Conservation (phyloP, 1,139 yeast species). For the Saccharomyces hybrid region DNA sequence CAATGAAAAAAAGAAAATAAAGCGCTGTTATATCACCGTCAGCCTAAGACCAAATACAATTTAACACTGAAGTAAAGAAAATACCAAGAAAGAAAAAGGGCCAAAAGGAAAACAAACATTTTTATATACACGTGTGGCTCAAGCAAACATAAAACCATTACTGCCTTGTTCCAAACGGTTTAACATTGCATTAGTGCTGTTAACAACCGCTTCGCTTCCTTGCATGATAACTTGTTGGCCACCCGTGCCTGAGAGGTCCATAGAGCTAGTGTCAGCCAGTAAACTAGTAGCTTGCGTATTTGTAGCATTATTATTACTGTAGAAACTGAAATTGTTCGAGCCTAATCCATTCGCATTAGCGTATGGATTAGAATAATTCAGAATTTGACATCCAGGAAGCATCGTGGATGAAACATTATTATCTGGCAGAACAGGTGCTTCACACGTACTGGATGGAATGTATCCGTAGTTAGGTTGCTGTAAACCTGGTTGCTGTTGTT, state of each 20-base stretch:
- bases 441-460: neutral
- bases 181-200: conserved; percentile 13
- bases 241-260: conserved; percentile 3
- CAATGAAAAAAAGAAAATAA: neutral
- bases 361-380: conserved; percentile 3
- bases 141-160: conserved; percentile 22
- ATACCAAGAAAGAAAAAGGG: conserved; percentile 1
- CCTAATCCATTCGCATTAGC: neutral
- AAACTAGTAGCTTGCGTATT: neutral
- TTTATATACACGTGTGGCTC: conserved; percentile 2
- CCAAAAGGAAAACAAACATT: neutral
- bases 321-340: conserved; percentile 2
- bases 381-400: conserved; percentile 12
- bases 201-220: conserved; percentile 5
- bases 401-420: conserved; percentile 4
- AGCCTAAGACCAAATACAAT: neutral
- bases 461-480: conserved; percentile 12
- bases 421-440: neutral
- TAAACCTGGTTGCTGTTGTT: conserved; percentile 11
- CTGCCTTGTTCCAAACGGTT: conserved; percentile 25
- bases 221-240: conserved; percentile 5
- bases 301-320: neutral
- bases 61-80: neutral
- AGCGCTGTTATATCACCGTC: neutral
- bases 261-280: neutral